phyloP scores from a whole-genome alignment of 2,329 filamentous ascomycete species.

The Stagonosporopsis cucurbitacearum region DNA sequence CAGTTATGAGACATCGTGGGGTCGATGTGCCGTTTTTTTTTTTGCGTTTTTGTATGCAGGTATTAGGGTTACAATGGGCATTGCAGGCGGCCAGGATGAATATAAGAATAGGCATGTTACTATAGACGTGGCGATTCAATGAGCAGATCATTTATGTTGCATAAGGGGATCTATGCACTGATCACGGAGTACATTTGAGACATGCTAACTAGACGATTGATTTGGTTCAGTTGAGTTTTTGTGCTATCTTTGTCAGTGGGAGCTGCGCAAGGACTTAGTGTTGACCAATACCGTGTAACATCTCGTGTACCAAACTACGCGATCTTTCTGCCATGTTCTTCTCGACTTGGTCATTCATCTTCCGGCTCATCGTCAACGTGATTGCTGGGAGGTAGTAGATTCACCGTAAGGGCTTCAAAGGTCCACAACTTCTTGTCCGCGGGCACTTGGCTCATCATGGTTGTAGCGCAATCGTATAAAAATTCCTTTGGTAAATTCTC shows the following conservation, averaged over 20 bases:
- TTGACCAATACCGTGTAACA: too few species aligned
- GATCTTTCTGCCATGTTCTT: neutral
- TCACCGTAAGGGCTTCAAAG: neutral
- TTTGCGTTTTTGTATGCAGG: slow-evolving; percentile 39
- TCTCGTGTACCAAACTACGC: too few species aligned
- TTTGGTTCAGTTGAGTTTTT: slow-evolving; percentile 24
- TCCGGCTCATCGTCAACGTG: neutral
- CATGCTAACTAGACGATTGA: slow-evolving; percentile 22
- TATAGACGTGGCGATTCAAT: slow-evolving; percentile 45
- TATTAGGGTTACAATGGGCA: slow-evolving; percentile 38
- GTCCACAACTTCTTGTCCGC: neutral
- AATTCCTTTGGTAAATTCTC: neutral
- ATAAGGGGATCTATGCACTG: slow-evolving; percentile 38
- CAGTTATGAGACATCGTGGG: slow-evolving; percentile 40
- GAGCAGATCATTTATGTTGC: slow-evolving; percentile 44
- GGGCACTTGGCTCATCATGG: neutral
- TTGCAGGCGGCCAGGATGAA: slow-evolving; percentile 40
- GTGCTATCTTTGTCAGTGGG: too few species aligned
- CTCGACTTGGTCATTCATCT: too few species aligned
- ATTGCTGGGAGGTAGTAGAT: neutral
- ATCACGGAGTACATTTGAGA: slow-evolving; percentile 39
- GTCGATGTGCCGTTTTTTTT: slow-evolving; percentile 41
- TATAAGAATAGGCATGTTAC: slow-evolving; percentile 37
- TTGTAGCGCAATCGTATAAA: neutral
- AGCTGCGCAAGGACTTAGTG: too few species aligned